Conservation (phyloP, 2,329 filamentous ascomycete species). For the Fusarium torreyae region DNA sequence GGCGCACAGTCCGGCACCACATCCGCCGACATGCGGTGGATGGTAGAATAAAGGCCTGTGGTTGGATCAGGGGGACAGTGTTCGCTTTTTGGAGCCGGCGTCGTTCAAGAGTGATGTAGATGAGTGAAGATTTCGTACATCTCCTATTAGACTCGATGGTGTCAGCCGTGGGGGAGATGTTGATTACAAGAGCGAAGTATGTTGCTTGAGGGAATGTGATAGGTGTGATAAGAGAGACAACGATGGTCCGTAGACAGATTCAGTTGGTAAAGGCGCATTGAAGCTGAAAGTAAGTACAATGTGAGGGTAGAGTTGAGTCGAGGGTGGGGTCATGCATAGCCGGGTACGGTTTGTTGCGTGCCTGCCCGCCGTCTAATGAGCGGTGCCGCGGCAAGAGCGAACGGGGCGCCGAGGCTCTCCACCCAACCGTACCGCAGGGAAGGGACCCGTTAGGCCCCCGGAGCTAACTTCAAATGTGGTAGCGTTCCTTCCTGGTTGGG, state of each 20-base stretch:
- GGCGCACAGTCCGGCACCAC: conserved; percentile 45
- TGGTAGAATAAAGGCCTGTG: conserved; percentile 28
- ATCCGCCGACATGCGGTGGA: conserved; percentile 44
- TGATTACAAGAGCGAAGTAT: neutral
- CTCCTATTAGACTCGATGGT: neutral
- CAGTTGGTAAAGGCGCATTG: neutral
- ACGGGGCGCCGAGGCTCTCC: conserved; percentile 25
- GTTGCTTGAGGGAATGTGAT: neutral
- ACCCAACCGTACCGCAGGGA: conserved; percentile 29
- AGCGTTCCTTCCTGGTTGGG: conserved; percentile 23
- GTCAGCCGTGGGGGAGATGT: too few relatives aligned
- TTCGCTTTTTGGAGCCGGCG: conserved; percentile 30
- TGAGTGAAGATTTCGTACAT: neutral
- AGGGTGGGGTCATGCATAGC: conserved; percentile 10
- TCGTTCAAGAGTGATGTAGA: conserved; percentile 4
- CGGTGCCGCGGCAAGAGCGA: conserved; percentile 45
- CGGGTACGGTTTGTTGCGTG: conserved; percentile 8
- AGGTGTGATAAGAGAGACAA: conserved; percentile 1
- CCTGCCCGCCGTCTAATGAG: conserved; percentile 6
- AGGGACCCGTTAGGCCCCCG: conserved; percentile 13
- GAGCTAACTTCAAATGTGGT: conserved; percentile 15
- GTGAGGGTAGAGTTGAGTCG: conserved; percentile 12
- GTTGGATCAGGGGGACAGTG: conserved; percentile 23
- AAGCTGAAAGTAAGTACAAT: conserved; percentile 18
- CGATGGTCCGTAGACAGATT: neutral